Evolutionary conservation across 2,329 filamentous ascomycete genomes (phyloP).

Genomic region (Trichoderma citrinoviride): DNA sequence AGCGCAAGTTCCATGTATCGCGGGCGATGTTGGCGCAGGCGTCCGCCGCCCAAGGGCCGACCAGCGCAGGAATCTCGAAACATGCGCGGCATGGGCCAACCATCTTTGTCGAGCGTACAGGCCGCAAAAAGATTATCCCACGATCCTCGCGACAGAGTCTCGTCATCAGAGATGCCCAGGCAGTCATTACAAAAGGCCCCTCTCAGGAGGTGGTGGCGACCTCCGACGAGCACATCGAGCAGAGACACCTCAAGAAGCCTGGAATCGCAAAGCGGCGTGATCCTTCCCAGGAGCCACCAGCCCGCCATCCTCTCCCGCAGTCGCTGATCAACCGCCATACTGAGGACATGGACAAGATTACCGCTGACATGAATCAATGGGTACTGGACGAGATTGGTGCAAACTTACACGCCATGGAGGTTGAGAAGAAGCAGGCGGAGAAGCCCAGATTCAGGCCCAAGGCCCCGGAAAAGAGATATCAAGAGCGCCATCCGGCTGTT

Average conservation of each 20-base stretch:
- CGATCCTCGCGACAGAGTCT: constrained; percentile 24
- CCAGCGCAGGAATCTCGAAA: constrained; percentile 40
- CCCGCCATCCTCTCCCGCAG: constrained; percentile 33
- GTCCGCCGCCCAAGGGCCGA: constrained; percentile 22
- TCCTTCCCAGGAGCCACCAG: constrained; percentile 25
- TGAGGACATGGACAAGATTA: constrained; percentile 49
- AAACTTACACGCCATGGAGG: constrained; percentile 49
- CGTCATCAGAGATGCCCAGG: constrained; percentile 21
- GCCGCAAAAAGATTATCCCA: constrained; percentile 37
- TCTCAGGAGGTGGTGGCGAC: constrained; percentile 6
- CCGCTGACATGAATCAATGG: constrained; percentile 57
- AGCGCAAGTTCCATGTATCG: constrained; percentile 57
- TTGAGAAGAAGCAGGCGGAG: constrained; percentile 37
- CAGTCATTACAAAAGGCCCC: neutral
- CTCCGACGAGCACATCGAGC: constrained; percentile 23
- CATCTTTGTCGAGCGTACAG: constrained; percentile 55
- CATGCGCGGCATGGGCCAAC: constrained; percentile 44
- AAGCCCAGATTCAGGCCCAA: constrained; percentile 54
- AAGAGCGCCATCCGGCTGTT: constrained; percentile 52
- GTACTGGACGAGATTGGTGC: constrained; percentile 57
- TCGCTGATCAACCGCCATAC: constrained; percentile 37
- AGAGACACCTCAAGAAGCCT: constrained; percentile 37
- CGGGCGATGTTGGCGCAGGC: constrained; percentile 42
- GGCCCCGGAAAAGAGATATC: constrained; percentile 52
- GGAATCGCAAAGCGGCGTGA: constrained; percentile 31